Base-by-base conservation (phyloP, 176 grass and related monocot species). In the Oryza glumipatula region DNA sequence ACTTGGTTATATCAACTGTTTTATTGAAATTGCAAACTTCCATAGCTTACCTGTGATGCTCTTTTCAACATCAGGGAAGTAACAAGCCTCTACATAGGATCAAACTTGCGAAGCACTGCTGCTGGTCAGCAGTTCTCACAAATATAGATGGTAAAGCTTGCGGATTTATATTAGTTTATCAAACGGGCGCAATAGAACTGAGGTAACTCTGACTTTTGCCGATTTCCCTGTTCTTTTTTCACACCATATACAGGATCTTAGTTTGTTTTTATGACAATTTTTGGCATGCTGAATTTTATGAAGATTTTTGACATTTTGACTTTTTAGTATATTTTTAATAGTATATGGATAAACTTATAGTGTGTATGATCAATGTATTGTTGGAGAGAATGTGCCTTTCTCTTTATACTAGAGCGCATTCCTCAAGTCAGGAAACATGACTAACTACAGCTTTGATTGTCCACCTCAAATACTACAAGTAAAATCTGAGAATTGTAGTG, bases 171-270 rank as follows among this genome's bases (percentile, higher is more conserved):
- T 91, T 98, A 90, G 76, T 86, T 77, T 93, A 93, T 88, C 89
- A 98, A 74, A 87, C 89, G 65, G 96, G 96, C 86, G 60, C 64
- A n/a, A 74, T 98, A 86, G 96, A 98, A 82, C 64, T 95, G 76
- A 94, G 96, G 96, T 98, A 82, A 16, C 65, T 66, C 72, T 10
- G 4, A 35, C 4, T 54, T 77, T 72, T 77, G 28, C 24, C 43
- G 5, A 89, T 77, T 21, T 32, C 56, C 52, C 4, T 56, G 21
- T 76, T 89, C 74, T 32, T 11, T 69, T 85, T 14, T 63, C 65
- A 76, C 76, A 35, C 70, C 80, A 67, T 2, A 84, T 38, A 38
- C 52, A 72, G 3, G 11, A 22, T 83, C 45, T 65, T 75, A 1
- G 21, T 76, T 26, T 9, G 66, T 51, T 21, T 21, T 30, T 13